These are phyloP conservation scores for Circinella minor DNA, from an alignment of 371 early-diverging fungal species.

Conservation along the genomic window DNA sequence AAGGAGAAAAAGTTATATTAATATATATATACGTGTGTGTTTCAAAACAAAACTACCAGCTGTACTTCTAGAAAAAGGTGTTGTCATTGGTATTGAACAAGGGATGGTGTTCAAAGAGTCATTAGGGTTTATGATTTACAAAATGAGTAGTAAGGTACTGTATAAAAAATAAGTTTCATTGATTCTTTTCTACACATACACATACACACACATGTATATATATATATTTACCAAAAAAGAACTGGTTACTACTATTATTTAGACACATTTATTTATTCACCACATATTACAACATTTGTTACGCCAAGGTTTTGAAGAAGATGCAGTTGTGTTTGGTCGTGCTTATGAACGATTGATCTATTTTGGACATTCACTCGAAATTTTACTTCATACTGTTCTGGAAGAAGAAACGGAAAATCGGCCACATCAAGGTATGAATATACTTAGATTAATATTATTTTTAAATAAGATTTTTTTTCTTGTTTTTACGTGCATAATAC, in stretches of 20 bases:
- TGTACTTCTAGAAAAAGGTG: conserved; percentile 74
- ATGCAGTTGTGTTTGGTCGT: conserved; percentile 68
- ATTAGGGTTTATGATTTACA: conserved; percentile 66
- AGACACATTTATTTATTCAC: conserved; percentile 84
- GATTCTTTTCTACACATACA: not conserved
- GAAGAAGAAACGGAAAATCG: conserved; percentile 73
- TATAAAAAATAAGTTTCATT: not conserved
- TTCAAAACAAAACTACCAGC: conserved; percentile 43
- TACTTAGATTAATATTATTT: not conserved
- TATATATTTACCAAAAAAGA: not conserved
- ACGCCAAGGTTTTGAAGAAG: conserved; percentile 51
- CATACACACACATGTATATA: too few species aligned
- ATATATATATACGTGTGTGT: too few species aligned
- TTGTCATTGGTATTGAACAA: conserved; percentile 82
- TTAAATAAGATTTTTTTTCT: not conserved
- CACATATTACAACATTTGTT: conserved; percentile 71
- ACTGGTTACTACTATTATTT: not conserved
- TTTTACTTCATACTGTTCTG: conserved; percentile 81
- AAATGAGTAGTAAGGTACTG: conserved; percentile 70
- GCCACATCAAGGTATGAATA: conserved; percentile 10
- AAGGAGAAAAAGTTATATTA: too few species aligned
- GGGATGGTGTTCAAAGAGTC: conserved; percentile 60
- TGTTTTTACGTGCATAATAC: not conserved
- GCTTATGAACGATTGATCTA: conserved; percentile 74
- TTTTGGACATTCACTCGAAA: conserved; percentile 85